Evolutionary conservation across 2,329 filamentous ascomycete genomes (phyloP), one percentile per base, ranked within the genome.

Genomic region (Cordyceps cicadae): DNA sequence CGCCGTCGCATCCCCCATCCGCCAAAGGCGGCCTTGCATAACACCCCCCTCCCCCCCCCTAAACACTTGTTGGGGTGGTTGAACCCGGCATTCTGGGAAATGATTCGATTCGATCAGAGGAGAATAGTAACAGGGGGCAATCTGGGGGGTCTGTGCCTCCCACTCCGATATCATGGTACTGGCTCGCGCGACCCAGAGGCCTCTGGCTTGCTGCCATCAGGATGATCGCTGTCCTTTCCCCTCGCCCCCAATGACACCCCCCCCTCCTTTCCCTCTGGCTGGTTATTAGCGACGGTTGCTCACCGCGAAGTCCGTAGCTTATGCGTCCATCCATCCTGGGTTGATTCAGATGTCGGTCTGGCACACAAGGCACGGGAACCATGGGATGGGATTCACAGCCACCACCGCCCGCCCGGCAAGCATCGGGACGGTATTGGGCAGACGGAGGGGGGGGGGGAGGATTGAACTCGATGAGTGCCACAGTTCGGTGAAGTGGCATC

Each of bases 21-120:
- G 2, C 32, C 6, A 8, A 37, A 37, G 29, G 26, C 54, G 14
- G 43, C 29, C 29, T 15, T 8, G 39, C 8, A 34, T 19, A 39
- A 24, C 24, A 24, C 24, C 24, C 24, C 24, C 24, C 24, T 4
- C 24, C 24, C 14, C n/a, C 29, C 14, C 24, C 26, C 19, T 17
- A 43, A 43, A 48, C 29, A 49, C 50, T 34, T 52, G 6, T 59
- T 34, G 45, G 12, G 12, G 19, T 41, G 46, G 46, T 29, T 37
- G 14, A 58, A 58, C 55, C 55, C 55, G 46, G 46, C 55, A 51
- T 50, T 14, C 46, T 51, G 55, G 55, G 54, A 56, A 56, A 49
- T 56, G 54, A 56, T 49, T 56, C 54, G 49, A 56, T 56, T 56
- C 54, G 54, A 58, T 58, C 34, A 41, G 21, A 48, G 34, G 2